A percentile compares a stretch with the other conserved stretches of the same genome.
phyloP scores from a whole-genome alignment of 345 rosid genomes.

The Lumnitzera racemosa region DNA sequence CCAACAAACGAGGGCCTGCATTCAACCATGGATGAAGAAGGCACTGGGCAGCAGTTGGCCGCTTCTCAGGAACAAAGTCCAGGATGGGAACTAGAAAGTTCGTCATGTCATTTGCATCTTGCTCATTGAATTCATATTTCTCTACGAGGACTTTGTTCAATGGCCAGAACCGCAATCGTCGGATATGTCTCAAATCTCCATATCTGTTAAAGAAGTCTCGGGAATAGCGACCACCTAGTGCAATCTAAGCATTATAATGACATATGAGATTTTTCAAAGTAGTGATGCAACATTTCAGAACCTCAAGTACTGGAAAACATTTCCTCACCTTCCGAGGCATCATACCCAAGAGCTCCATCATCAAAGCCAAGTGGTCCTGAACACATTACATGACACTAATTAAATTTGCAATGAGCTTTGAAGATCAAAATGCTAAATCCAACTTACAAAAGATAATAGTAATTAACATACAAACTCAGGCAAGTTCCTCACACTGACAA shows the following conservation, averaged over 20 bases:
- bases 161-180: constrained; percentile 65
- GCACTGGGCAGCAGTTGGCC: constrained; percentile 62
- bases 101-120: constrained; percentile 48
- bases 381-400: background rate
- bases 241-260: constrained; percentile 33
- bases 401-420: background rate
- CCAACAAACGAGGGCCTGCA: constrained; percentile 33
- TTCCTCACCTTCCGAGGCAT: constrained; percentile 73
- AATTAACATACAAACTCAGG: too few relatives aligned
- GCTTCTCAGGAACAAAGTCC: constrained; percentile 66
- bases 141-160: constrained; percentile 55
- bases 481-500: too few relatives aligned
- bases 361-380: constrained; percentile 68
- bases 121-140: constrained; percentile 55
- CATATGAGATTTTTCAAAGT: constrained; percentile 1
- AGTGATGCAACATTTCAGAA: background rate
- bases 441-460: too few relatives aligned
- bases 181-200: constrained; percentile 67
- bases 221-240: constrained; percentile 66
- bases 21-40: constrained; percentile 62
- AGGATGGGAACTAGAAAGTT: constrained; percentile 57
- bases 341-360: constrained; percentile 84
- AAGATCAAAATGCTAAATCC: background rate
- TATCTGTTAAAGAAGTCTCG: constrained; percentile 62
- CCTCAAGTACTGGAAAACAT: background rate